These are phyloP conservation scores for Phytophthora rubi DNA, from an alignment of 352 stramenopile species.

Conservation along the genomic window DNA sequence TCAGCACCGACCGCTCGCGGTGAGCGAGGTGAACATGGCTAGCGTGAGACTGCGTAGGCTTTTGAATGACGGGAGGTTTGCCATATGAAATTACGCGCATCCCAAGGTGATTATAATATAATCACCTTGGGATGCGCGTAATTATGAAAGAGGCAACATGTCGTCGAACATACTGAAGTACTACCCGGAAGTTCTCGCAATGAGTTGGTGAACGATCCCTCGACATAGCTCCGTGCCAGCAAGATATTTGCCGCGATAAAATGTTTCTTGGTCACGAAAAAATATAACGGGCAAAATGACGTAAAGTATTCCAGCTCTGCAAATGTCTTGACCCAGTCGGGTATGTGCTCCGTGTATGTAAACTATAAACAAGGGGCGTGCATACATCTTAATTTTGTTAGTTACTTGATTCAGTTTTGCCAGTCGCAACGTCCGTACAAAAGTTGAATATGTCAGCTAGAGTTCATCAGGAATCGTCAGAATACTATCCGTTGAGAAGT, in stretches of 20 bases:
- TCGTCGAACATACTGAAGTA: conserved; percentile 40
- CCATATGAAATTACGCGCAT: conserved; percentile 5
- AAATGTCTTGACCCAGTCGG: neutral
- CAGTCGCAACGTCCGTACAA: neutral
- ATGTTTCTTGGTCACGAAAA: conserved; percentile 1
- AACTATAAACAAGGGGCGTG: neutral
- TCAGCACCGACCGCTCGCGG: conserved; percentile 29
- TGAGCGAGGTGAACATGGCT: conserved; percentile 20
- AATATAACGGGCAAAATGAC: conserved; percentile 14
- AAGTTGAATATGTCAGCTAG: neutral
- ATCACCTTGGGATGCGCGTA: too few relatives aligned
- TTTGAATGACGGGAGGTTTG: conserved; percentile 28
- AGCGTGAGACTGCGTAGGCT: conserved; percentile 32
- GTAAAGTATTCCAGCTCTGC: neutral
- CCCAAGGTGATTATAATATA: conserved; percentile 39
- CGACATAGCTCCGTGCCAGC: conserved; percentile 11
- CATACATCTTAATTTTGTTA: neutral
- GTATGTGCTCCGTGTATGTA: neutral
- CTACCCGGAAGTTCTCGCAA: conserved; percentile 22
- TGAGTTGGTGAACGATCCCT: conserved; percentile 10
- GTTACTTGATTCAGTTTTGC: neutral
- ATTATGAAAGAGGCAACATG: conserved; percentile 41
- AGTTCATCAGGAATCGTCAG: conserved; percentile 8
- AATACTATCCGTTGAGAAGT: conserved; percentile 13
- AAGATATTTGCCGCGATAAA: neutral